These are phyloP conservation scores for Teratosphaeriaceae sp. DNA, from an alignment of 2,329 filamentous ascomycete species.

Conservation along the genomic window DNA sequence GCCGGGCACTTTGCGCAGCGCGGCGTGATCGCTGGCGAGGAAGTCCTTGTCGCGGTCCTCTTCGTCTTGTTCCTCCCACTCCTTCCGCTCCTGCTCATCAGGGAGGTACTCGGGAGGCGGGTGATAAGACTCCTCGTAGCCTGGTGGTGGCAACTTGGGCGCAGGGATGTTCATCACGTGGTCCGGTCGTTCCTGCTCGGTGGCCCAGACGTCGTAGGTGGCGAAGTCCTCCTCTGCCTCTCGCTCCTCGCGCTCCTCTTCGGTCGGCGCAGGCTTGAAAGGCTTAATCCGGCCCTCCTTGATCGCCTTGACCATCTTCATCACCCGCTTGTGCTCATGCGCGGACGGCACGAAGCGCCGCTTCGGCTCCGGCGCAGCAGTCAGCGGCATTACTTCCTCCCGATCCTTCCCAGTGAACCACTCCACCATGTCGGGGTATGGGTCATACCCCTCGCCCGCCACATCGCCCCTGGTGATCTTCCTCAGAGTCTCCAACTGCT, in stretches of 20 bases:
- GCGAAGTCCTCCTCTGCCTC: conserved; percentile 64
- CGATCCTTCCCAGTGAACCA: conserved; percentile 87
- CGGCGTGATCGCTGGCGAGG: conserved; percentile 72
- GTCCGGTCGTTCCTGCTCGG: conserved; percentile 74
- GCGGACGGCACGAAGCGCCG: conserved; percentile 93
- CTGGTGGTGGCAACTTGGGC: conserved; percentile 85
- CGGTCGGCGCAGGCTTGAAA: conserved; percentile 70
- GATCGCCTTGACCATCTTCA: conserved; percentile 96
- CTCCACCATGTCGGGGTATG: conserved; percentile 86
- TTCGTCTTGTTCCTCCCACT: conserved; percentile 79
- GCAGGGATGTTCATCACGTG: conserved; percentile 93
- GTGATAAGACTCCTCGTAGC: conserved; percentile 94
- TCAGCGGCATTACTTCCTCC: conserved; percentile 84
- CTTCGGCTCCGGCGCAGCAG: conserved; percentile 91
- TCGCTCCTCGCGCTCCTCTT: conserved; percentile 49
- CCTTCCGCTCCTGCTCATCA: conserved; percentile 71
- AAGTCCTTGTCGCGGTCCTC: conserved; percentile 90
- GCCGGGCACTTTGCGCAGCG: conserved; percentile 84
- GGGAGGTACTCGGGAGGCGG: conserved; percentile 92
- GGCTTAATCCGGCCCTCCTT: conserved; percentile 89
- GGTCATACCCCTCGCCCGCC: conserved; percentile 82
- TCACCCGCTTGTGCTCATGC: conserved; percentile 90
- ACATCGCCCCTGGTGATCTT: conserved; percentile 85
- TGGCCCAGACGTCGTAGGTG: conserved; percentile 89
- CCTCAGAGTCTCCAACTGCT: conserved; percentile 82